phyloP scores from a whole-genome alignment of 345 rosid species.

The Microcos paniculata region DNA sequence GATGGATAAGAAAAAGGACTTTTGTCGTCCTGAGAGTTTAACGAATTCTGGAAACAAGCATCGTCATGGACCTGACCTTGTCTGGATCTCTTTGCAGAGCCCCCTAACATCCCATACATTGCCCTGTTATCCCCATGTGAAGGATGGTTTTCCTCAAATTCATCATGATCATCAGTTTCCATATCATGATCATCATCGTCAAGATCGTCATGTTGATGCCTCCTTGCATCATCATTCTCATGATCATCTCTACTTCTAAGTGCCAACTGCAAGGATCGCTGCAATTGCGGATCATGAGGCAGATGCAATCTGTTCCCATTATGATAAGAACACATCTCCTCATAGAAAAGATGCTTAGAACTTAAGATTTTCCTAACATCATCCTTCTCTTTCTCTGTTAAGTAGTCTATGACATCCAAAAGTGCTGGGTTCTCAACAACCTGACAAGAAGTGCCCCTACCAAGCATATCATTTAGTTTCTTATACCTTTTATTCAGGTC shows the following conservation, averaged over 20 bases:
- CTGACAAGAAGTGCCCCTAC: slow-evolving; percentile 86
- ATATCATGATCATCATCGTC: slow-evolving; percentile 77
- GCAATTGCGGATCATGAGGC: slow-evolving; percentile 86
- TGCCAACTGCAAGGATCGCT: slow-evolving; percentile 69
- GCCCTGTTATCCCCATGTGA: slow-evolving; percentile 46
- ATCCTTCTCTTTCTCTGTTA: slow-evolving; percentile 77
- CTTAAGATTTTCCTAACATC: slow-evolving; percentile 82
- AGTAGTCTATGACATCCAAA: slow-evolving; percentile 65
- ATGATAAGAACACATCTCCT: slow-evolving; percentile 97
- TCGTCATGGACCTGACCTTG: slow-evolving; percentile 54
- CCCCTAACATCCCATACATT: slow-evolving; percentile 36
- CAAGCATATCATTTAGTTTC: slow-evolving; percentile 90
- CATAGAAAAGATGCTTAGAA: slow-evolving; percentile 89
- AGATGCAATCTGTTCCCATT: slow-evolving; percentile 82
- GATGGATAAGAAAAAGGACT: slow-evolving; percentile 37
- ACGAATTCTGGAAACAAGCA: slow-evolving; percentile 39
- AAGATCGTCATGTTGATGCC: slow-evolving; percentile 58
- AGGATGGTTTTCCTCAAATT: slow-evolving; percentile 53
- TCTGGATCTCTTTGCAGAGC: slow-evolving; percentile 61
- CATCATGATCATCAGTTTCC: slow-evolving; percentile 76
- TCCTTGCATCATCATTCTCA: slow-evolving; percentile 58
- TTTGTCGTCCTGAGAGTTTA: slow-evolving; percentile 39
- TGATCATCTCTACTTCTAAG: slow-evolving; percentile 75
- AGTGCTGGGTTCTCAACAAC: slow-evolving; percentile 90
- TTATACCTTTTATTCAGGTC: slow-evolving; percentile 92